Evolutionary conservation across 2,329 filamentous ascomycete species (phyloP).

Genomic region (Pseudocercospora ulei): DNA sequence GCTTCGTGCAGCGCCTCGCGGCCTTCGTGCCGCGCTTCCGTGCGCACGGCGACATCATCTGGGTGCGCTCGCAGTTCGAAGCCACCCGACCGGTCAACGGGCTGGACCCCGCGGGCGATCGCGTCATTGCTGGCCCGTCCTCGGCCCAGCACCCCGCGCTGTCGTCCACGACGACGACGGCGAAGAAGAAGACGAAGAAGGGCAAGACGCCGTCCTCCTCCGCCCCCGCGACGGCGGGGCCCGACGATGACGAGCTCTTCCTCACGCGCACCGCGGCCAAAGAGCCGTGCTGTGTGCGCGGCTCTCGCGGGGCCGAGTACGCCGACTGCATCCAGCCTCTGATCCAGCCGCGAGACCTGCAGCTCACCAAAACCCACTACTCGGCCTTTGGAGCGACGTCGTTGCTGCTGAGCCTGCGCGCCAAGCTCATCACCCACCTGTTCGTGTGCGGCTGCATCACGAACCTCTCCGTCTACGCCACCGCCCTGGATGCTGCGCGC

Average conservation of each 20-base stretch:
- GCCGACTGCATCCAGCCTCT: conserved; percentile 43
- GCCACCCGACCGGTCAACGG: conserved; percentile 20
- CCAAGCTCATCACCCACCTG: conserved; percentile 77
- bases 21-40: conserved; percentile 64
- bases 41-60: conserved; percentile 62
- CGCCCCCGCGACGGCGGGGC: no score
- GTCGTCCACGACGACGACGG: not conserved
- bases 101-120: conserved; percentile 22
- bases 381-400: conserved; percentile 72
- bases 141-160: conserved; percentile 8
- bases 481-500: conserved; percentile 76
- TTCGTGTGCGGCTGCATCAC: conserved; percentile 80
- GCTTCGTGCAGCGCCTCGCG: conserved; percentile 58
- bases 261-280: conserved; percentile 35
- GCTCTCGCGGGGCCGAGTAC: conserved; percentile 44
- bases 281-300: conserved; percentile 38
- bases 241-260: conserved; percentile 43
- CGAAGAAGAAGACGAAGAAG: conserved; percentile 15
- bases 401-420: conserved; percentile 66
- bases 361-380: conserved; percentile 66
- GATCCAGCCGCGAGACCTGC: conserved; percentile 46
- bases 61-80: conserved; percentile 67
- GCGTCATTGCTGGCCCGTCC: conserved; percentile 24
- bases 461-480: conserved; percentile 84
- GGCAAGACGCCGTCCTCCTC: no score